Percentiles rank a stretch among this genome's conserved stretches.
Conservation (phyloP, 495 filamentous ascomycete genomes). For the Neurospora sp. region DNA sequence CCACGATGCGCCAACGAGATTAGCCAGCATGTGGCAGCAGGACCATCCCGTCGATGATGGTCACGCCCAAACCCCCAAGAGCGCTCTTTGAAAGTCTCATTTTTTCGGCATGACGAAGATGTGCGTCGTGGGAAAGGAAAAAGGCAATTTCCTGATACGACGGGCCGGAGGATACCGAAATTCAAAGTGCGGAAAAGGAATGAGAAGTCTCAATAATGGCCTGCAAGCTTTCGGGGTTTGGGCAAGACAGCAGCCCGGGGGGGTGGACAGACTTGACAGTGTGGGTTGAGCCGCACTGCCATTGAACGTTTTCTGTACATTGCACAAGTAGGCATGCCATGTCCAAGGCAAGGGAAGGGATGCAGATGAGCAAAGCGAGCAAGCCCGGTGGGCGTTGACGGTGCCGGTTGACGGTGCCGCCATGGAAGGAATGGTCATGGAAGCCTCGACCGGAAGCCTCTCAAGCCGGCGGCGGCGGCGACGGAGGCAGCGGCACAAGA, state of each 20-base stretch:
- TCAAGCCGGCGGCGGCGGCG: background rate
- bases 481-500: background rate
- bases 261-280: background rate
- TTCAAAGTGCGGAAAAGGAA: constrained; percentile 11
- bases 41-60: constrained; percentile 3
- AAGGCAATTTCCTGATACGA: constrained; percentile 14
- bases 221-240: constrained; percentile 22
- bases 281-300: background rate
- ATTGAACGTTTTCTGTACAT: background rate
- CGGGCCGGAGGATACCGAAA: constrained; percentile 20
- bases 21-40: constrained; percentile 1
- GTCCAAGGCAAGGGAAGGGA: background rate
- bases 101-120: background rate
- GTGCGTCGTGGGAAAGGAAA: background rate
- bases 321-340: background rate
- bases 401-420: background rate
- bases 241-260: background rate
- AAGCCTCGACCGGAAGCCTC: background rate
- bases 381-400: background rate
- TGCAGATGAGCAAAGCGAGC: background rate
- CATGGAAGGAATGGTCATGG: background rate
- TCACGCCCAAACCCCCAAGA: background rate
- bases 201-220: constrained; percentile 18
- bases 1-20: constrained; percentile 1
- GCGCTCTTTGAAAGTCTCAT: background rate